These are phyloP conservation scores for Leccinum fallax DNA, from an alignment of 1,284 basidiomycete genomes.

Conservation along the genomic window DNA sequence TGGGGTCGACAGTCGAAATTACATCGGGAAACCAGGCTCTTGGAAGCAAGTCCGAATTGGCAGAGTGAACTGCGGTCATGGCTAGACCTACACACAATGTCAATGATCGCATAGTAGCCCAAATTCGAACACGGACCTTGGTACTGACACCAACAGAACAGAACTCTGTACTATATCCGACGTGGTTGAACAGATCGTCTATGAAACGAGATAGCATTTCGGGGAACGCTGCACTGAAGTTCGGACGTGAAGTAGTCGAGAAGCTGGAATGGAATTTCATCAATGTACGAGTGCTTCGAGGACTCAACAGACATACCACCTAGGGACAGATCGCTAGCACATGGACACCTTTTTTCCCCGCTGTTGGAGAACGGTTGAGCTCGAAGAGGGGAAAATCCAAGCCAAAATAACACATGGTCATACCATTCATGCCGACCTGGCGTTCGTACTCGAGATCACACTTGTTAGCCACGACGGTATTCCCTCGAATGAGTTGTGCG, in stretches of 20 bases:
- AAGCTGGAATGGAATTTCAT: conserved; percentile 27
- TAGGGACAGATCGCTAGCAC: conserved; percentile 43
- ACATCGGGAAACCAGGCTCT: conserved; percentile 25
- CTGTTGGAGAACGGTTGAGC: too few species aligned
- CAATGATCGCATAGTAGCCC: neutral
- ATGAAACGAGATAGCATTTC: conserved; percentile 39
- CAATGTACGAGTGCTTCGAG: neutral
- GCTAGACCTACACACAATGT: conserved; percentile 43
- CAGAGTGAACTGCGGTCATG: conserved; percentile 43
- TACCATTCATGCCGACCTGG: conserved; percentile 95
- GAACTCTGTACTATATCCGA: conserved; percentile 41
- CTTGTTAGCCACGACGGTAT: conserved; percentile 99
- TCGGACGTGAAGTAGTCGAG: conserved; percentile 35
- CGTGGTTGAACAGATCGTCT: conserved; percentile 39
- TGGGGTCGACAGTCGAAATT: conserved; percentile 16
- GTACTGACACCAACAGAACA: conserved; percentile 34
- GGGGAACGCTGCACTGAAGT: conserved; percentile 9
- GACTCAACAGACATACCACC: conserved; percentile 34
- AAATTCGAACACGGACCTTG: conserved; percentile 28
- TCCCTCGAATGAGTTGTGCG: conserved; percentile 96
- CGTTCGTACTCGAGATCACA: conserved; percentile 98
- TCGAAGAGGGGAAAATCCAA: too few species aligned
- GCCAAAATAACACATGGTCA: conserved; percentile 29
- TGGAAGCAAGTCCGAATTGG: conserved; percentile 19
- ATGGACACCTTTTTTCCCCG: conserved; percentile 20